Evolutionary conservation across 768 basidiomycete genomes (phyloP), one percentile per base, ranked within the genome.

Genomic region (Mycena polygramma): DNA sequence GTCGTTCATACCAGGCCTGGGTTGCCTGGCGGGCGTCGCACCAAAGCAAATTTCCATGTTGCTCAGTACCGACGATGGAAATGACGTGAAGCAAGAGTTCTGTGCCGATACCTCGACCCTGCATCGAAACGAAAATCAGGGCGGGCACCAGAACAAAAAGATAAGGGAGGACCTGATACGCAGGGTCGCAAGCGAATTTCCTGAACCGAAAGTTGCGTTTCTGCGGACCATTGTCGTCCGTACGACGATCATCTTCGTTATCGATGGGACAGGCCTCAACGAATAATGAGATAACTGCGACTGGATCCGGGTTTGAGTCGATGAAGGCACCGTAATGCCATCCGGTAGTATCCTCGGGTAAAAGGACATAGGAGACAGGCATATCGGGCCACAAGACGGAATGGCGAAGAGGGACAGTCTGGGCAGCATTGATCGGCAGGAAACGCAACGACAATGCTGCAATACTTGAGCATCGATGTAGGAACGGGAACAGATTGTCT

Each of bases 241-340:
- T 65, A 37, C 62, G 35, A 36, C 73, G 61, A 69, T 75, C 35
- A 54, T 55, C 54, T n/a, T 24, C 37, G 36, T 67, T 75, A 77
- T 79, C 77, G 76, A 81, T 79, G 76, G 81, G 81, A 43, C 85
- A 66, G 30, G 79, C 70, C 68, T 88, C 87, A 49, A 80, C 72
- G 78, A 91, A 90, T 36, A 90, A 76, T 26, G 89, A 91, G 63
- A 90, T 86, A 64, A 90, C 86, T 53, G 87, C 86, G 58, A 89
- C 79, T 24, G 87, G 84, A 20, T 77, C 69, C 51, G 77, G 78
- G 53, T 63, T 72, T 57, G 65, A 64, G 54, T 79, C 73, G 11
- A 88, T 58, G 78, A 92, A 90, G 2, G 88, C 87, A 57, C 90
- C 90, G 72, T 85, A 85, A 80, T 90, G 90, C 70, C 81, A 68